Evolutionary conservation across 1,284 basidiomycete genomes (phyloP).

Genomic region (Malassezia japonica): DNA sequence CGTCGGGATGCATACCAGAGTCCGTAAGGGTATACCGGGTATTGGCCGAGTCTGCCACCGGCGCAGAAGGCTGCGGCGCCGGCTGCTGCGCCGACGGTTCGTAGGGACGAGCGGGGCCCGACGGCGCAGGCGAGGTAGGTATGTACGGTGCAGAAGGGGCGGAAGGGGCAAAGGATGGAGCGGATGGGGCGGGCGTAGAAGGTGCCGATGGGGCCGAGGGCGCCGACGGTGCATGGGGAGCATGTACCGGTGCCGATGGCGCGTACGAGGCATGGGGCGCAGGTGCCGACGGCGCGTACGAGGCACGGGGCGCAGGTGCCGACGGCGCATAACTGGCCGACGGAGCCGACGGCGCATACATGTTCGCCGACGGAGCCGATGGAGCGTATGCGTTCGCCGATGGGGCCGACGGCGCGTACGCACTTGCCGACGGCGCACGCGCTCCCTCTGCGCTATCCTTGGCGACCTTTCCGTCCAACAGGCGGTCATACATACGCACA

Average conservation of each 20-base stretch:
- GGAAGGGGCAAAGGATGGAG: too few relatives aligned
- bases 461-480: constrained; percentile 69
- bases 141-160: too few relatives aligned
- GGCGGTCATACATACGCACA: constrained; percentile 75
- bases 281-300: background rate
- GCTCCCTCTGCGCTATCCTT: background rate
- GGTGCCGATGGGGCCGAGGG: too few relatives aligned
- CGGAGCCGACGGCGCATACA: background rate
- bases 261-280: background rate
- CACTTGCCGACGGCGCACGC: background rate
- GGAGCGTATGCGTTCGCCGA: background rate
- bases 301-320: too few relatives aligned
- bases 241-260: background rate
- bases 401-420: background rate
- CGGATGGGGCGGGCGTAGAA: too few relatives aligned
- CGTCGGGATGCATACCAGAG: too few relatives aligned
- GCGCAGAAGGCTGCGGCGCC: too few relatives aligned
- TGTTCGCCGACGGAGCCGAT: background rate
- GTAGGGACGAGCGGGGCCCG: too few relatives aligned
- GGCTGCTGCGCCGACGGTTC: too few relatives aligned
- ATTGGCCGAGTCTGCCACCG: too few relatives aligned
- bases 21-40: too few relatives aligned
- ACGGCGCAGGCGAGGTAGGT: too few relatives aligned
- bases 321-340: background rate
- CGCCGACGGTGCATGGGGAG: background rate